phyloP scores from a whole-genome alignment of 1,284 basidiomycete genomes.

The Cerioporus squamosus region DNA sequence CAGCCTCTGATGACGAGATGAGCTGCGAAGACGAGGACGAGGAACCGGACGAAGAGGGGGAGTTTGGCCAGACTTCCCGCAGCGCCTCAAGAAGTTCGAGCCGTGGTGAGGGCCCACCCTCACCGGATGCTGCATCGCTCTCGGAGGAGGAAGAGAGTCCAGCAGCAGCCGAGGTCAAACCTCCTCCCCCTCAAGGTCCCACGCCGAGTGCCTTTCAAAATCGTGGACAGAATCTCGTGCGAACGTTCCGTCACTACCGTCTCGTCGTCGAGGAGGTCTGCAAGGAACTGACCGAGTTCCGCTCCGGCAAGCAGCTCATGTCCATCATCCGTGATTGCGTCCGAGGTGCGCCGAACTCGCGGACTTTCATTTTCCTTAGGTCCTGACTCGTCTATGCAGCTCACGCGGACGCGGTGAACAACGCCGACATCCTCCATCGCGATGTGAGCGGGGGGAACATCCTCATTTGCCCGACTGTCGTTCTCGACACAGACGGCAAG shows the following conservation, averaged over 20 bases:
- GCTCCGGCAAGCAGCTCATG: not conserved
- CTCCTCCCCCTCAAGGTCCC: not conserved
- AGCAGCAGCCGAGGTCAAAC: not conserved
- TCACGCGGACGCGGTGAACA: not conserved
- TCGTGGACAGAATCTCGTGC: not conserved
- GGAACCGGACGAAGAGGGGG: not conserved
- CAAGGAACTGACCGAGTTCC: not conserved
- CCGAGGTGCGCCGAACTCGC: not conserved
- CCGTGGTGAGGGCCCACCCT: not conserved
- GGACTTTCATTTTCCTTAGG: not conserved
- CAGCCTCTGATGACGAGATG: no score
- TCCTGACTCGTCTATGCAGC: not conserved
- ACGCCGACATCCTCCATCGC: not conserved
- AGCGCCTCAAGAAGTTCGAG: not conserved
- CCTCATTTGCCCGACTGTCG: not conserved
- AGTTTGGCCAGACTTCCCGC: not conserved
- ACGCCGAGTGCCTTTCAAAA: not conserved
- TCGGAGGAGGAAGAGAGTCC: not conserved
- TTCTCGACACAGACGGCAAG: not conserved
- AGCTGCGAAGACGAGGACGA: not conserved
- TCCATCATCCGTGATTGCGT: not conserved
- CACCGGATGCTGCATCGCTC: not conserved
- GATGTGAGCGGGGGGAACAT: constrained; percentile 7
- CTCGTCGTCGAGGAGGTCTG: not conserved
- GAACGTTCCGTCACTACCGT: not conserved